These are phyloP conservation scores for Torulaspora globosa DNA, from an alignment of 1,139 yeast species.

Conservation along the genomic window DNA sequence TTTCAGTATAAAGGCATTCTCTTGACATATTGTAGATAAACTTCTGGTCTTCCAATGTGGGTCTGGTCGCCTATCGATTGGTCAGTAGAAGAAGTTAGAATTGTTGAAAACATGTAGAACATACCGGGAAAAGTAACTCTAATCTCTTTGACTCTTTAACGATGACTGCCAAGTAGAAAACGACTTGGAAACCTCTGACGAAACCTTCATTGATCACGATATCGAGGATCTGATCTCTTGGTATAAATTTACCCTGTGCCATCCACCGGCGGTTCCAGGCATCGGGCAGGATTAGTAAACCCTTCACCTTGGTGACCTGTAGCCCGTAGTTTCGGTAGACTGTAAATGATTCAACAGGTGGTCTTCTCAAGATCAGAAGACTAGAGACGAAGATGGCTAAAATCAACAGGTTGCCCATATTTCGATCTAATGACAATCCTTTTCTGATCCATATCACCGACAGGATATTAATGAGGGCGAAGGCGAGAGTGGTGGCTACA, in stretches of 20 bases:
- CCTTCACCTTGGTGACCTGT: constrained; percentile 28
- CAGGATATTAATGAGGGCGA: constrained; percentile 2
- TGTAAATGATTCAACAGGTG: constrained; percentile 29
- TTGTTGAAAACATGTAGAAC: constrained; percentile 14
- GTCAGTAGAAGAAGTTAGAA: constrained; percentile 21
- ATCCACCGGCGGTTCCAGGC: constrained; percentile 13
- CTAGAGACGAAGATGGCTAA: neutral
- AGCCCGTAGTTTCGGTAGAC: constrained; percentile 36
- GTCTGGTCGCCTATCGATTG: constrained; percentile 19
- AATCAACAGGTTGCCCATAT: neutral
- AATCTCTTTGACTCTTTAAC: constrained; percentile 38
- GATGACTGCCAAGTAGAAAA: constrained; percentile 56
- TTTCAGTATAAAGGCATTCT: constrained; percentile 20
- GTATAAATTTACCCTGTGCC: constrained; percentile 42
- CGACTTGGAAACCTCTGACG: constrained; percentile 51
- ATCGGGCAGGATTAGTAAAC: constrained; percentile 26
- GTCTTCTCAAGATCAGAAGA: constrained; percentile 20
- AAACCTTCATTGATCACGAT: constrained; percentile 67
- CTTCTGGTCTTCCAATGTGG: constrained; percentile 21
- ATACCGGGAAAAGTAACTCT: constrained; percentile 39
- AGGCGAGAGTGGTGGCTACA: constrained; percentile 1
- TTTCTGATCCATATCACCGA: neutral
- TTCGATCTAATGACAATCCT: neutral
- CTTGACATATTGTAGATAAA: constrained; percentile 22
- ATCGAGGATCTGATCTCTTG: constrained; percentile 52